Conservation (phyloP, 2,329 filamentous ascomycete species). For the Colletotrichum tabaci region DNA sequence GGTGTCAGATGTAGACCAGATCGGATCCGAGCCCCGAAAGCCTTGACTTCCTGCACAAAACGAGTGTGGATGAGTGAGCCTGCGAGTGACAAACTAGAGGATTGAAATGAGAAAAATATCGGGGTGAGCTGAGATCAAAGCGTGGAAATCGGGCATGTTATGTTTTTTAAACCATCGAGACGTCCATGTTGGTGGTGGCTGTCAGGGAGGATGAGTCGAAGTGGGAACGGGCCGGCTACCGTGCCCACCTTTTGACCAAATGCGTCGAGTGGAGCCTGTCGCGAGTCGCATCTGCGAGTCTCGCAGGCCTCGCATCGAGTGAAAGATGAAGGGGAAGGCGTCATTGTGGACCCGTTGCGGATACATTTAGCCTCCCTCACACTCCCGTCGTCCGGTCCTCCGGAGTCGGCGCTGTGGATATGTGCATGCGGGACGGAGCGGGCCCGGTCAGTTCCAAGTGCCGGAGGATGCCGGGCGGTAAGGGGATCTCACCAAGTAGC, state of each 20-base stretch:
- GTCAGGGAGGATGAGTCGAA: neutral
- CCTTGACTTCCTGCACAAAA: neutral
- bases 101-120: neutral
- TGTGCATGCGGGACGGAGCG: neutral
- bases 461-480: neutral
- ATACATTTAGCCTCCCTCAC: neutral
- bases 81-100: neutral
- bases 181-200: neutral
- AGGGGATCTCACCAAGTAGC: neutral
- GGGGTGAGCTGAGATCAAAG: neutral
- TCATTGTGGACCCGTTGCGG: neutral
- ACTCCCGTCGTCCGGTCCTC: neutral
- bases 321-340: too few relatives aligned
- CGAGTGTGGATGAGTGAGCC: too few relatives aligned
- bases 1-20: neutral
- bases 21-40: neutral
- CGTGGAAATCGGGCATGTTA: neutral
- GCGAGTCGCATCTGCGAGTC: neutral
- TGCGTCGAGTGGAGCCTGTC: neutral
- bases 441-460: neutral
- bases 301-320: neutral
- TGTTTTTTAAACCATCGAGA: neutral
- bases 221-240: slow-evolving; percentile 2
- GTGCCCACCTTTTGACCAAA: neutral
- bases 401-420: neutral